Percentiles rank a stretch among this genome's conserved stretches.
phyloP scores from a whole-genome alignment of 2,329 filamentous ascomycete genomes.

The Trichoderma sp. region DNA sequence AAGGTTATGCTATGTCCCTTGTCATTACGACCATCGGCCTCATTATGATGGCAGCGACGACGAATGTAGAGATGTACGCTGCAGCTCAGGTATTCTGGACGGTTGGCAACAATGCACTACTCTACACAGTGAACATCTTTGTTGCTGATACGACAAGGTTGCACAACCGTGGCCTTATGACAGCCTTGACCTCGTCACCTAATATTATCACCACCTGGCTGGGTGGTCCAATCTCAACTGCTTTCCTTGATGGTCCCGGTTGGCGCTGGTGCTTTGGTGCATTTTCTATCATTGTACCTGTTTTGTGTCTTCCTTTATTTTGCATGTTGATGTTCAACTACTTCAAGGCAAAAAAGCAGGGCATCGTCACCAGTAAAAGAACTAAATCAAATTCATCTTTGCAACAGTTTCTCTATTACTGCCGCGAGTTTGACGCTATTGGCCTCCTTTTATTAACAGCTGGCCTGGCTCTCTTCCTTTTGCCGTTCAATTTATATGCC shows the following conservation, averaged over 20 bases:
- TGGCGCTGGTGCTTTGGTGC: conserved; percentile 67
- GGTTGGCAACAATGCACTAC: background rate
- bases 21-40: conserved; percentile 49
- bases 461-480: conserved; percentile 56
- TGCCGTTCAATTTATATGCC: conserved; percentile 56
- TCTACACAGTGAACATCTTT: conserved; percentile 17
- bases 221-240: conserved; percentile 55
- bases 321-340: conserved; percentile 56
- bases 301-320: conserved; percentile 58
- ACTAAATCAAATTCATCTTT: background rate
- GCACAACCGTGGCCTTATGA: conserved; percentile 15
- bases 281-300: conserved; percentile 62
- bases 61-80: conserved; percentile 43
- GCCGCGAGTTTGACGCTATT: conserved; percentile 51
- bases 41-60: conserved; percentile 62
- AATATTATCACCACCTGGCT: conserved; percentile 59
- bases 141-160: conserved; percentile 21
- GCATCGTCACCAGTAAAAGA: conserved; percentile 36
- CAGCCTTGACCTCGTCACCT: background rate
- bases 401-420: background rate
- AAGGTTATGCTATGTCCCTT: conserved; percentile 56
- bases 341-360: conserved; percentile 52
- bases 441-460: conserved; percentile 52
- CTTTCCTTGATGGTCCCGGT: conserved; percentile 51
- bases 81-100: conserved; percentile 61